These are phyloP conservation scores for Chalciporus pseudorubinellus DNA, from an alignment of 768 basidiomycete species.

Conservation along the genomic window DNA sequence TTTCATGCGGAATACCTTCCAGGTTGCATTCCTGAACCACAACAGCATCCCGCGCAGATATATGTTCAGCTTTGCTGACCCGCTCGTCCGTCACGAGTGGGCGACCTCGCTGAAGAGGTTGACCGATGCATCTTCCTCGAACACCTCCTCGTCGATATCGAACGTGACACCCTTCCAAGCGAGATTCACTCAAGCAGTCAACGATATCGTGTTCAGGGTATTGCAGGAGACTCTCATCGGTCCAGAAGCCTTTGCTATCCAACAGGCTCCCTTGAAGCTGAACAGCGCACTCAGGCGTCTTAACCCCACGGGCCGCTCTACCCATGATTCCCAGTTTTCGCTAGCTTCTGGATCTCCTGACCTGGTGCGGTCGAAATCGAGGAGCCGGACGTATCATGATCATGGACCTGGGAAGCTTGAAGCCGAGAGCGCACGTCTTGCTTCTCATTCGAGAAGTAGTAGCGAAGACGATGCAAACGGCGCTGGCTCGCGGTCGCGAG, in stretches of 20 bases:
- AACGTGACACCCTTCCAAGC: conserved; percentile 37
- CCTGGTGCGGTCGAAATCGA: conserved; percentile 65
- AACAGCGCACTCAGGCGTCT: conserved; percentile 37
- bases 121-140: conserved; percentile 50
- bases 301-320: conserved; percentile 11
- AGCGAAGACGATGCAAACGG: conserved; percentile 33
- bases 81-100: conserved; percentile 74
- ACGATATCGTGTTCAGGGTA: conserved; percentile 75
- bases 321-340: conserved; percentile 25
- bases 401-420: conserved; percentile 66
- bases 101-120: conserved; percentile 63
- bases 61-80: conserved; percentile 91
- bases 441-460: conserved; percentile 25
- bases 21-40: conserved; percentile 78
- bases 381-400: conserved; percentile 65
- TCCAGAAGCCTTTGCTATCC: conserved; percentile 22
- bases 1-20: conserved; percentile 97
- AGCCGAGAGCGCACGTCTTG: conserved; percentile 40
- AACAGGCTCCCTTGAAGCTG: conserved; percentile 28
- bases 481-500: conserved; percentile 34
- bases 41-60: conserved; percentile 74
- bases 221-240: conserved; percentile 81
- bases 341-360: conserved; percentile 27
- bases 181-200: conserved; percentile 61
- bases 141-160: conserved; percentile 22